Evolutionary conservation across 2,329 filamentous ascomycete species (phyloP).

Genomic region (Trichoderma atrobrunneum): DNA sequence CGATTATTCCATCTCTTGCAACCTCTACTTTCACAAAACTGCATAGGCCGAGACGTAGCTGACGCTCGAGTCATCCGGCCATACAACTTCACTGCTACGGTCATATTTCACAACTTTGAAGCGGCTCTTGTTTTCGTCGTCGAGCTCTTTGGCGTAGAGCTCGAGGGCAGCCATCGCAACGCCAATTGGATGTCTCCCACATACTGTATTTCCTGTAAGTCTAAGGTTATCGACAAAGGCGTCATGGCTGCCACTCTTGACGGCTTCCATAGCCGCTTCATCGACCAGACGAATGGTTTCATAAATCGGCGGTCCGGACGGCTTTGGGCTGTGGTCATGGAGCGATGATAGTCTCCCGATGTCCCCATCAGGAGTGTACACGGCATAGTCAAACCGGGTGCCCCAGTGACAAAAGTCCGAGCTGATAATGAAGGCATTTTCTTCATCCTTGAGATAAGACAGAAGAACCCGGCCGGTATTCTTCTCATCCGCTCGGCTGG

Average conservation of each 20-base stretch:
- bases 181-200: slow-evolving; percentile 91
- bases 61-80: slow-evolving; percentile 74
- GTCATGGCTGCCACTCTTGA: slow-evolving; percentile 71
- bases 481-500: slow-evolving; percentile 61
- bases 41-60: slow-evolving; percentile 95
- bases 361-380: slow-evolving; percentile 56
- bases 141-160: slow-evolving; percentile 45
- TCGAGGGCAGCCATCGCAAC: slow-evolving; percentile 88
- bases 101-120: slow-evolving; percentile 87
- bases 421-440: slow-evolving; percentile 81
- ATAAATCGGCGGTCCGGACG: slow-evolving; percentile 59
- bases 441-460: slow-evolving; percentile 71
- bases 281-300: slow-evolving; percentile 83
- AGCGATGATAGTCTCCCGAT: slow-evolving; percentile 42
- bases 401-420: slow-evolving; percentile 99
- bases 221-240: slow-evolving; percentile 67
- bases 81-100: slow-evolving; percentile 71
- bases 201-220: slow-evolving; percentile 84
- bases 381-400: slow-evolving; percentile 72
- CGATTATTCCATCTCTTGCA: not conserved
- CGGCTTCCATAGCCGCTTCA: slow-evolving; percentile 76
- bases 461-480: slow-evolving; percentile 68
- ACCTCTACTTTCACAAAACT: slow-evolving; percentile 48
- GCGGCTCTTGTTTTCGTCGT: slow-evolving; percentile 43
- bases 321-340: slow-evolving; percentile 32